Base-by-base conservation (phyloP, 2,329 filamentous ascomycete genomes). In the Monosporascus sp. region DNA sequence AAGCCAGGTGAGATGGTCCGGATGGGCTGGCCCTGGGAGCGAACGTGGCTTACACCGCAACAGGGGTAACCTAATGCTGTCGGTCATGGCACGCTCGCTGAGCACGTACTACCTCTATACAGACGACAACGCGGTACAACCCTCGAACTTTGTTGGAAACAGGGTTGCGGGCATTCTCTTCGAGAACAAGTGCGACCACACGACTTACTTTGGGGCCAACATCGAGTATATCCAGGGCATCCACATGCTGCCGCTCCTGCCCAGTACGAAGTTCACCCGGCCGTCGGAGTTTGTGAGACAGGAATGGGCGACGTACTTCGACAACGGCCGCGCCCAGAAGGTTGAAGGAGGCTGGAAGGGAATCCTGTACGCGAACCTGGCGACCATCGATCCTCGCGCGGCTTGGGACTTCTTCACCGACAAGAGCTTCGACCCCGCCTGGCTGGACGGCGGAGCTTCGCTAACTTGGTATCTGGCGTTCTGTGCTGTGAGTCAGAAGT, bases 181-280 rank as follows among this genome's bases (percentile, higher is more conserved):
- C 64, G 93, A 97, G 72, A 97, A 97, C 76, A 97, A 97, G 73
- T 81, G 91, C 51, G 90, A 97, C 68, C 90, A 97, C 70, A 87
- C 88, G 3, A 97, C 93, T 1, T 97, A 90, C 72, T 97, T 97
- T 64, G 89, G 90, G 46, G 69, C 74, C 49, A 82, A 86, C 53
- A 79, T 83, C 14, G 87, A 93, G 70, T 89, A 83, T 62, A 81
- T 95, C 56, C 74, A 82, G 64, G 88, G 88, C 54, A 88, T 88
- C 57, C 86, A 89, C 70, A 89, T 89, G 85, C 73, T 89, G 24
- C 87, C 87, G 6, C 69, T 88, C 27, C 75, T 82, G 46, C 84
- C 87, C 2, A 65, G 70, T 52, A 87, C 87, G 2, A 76, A 85
- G 5, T 82, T 88, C 54, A 83, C 85, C 5, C 83, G 94, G 20